Evolutionary conservation across 768 basidiomycete genomes (phyloP).

Genomic region (Amanita thiersii): DNA sequence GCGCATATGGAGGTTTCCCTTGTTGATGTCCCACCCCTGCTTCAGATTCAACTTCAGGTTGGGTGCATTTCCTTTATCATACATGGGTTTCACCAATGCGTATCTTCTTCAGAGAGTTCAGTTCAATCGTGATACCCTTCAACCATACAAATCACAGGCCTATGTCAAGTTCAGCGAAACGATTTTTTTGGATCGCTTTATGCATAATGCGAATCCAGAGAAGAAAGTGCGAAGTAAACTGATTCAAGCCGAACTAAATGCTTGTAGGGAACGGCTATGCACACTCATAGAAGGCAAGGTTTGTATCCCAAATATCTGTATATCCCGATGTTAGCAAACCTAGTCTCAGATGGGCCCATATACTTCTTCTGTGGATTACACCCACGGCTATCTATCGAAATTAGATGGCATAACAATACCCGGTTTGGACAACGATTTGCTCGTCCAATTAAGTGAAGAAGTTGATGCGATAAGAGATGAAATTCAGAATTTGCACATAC

Average conservation of each 20-base stretch:
- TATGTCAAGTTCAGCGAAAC: constrained; percentile 88
- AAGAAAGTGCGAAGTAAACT: constrained; percentile 67
- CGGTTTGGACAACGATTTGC: constrained; percentile 54
- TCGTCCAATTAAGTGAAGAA: constrained; percentile 45
- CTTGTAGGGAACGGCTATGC: constrained; percentile 60
- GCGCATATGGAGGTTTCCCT: constrained; percentile 83
- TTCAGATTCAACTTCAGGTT: constrained; percentile 96
- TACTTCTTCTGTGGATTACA: constrained; percentile 43
- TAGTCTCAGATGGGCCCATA: constrained; percentile 50
- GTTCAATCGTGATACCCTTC: constrained; percentile 87
- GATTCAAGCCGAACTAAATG: constrained; percentile 58
- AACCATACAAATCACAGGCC: constrained; percentile 93
- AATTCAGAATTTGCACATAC: constrained; percentile 44
- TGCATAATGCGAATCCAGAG: constrained; percentile 62
- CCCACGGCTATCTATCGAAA: constrained; percentile 47
- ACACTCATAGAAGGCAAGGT: constrained; percentile 70
- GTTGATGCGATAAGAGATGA: constrained; percentile 43
- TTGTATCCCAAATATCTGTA: constrained; percentile 8
- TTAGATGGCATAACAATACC: constrained; percentile 34
- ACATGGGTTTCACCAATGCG: constrained; percentile 8
- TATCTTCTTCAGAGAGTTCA: constrained; percentile 74
- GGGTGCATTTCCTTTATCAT: constrained; percentile 12
- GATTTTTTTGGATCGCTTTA: constrained; percentile 87
- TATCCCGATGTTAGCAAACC: background rate
- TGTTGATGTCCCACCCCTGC: constrained; percentile 78